phyloP scores from a whole-genome alignment of 164 flowering plant species.

The Stephania cephalantha region DNA sequence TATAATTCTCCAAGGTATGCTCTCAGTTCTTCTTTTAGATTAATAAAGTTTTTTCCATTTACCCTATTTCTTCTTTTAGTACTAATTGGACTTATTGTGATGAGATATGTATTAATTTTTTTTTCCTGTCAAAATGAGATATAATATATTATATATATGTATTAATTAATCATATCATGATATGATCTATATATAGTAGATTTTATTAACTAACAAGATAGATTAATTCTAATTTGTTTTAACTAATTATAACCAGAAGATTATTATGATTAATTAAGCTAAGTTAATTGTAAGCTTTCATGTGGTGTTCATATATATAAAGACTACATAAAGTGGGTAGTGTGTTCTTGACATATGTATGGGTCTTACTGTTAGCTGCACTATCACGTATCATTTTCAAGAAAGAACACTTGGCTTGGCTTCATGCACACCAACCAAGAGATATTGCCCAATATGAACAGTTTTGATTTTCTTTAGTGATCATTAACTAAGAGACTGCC shows the following conservation, averaged over 20 bases:
- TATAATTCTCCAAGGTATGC: conserved; percentile 6
- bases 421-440: neutral
- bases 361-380: neutral
- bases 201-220: too few relatives aligned
- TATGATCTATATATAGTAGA: too few relatives aligned
- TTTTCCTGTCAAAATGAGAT: too few relatives aligned
- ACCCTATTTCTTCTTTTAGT: neutral
- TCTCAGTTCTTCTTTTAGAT: neutral
- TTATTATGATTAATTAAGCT: neutral
- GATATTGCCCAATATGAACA: neutral
- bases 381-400: neutral
- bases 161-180: too few relatives aligned
- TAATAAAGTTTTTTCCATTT: too few relatives aligned
- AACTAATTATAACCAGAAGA: too few relatives aligned
- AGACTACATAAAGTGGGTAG: neutral
- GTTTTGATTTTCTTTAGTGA: neutral
- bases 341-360: neutral
- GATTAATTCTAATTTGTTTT: too few relatives aligned
- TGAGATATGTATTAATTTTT: too few relatives aligned
- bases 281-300: neutral
- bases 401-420: neutral
- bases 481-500: neutral
- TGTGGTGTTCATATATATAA: neutral
- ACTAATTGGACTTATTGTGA: neutral
- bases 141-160: too few relatives aligned